These are phyloP conservation scores for Poa pratensis DNA, from an alignment of 176 grass and related monocot species.

Conservation along the genomic window DNA sequence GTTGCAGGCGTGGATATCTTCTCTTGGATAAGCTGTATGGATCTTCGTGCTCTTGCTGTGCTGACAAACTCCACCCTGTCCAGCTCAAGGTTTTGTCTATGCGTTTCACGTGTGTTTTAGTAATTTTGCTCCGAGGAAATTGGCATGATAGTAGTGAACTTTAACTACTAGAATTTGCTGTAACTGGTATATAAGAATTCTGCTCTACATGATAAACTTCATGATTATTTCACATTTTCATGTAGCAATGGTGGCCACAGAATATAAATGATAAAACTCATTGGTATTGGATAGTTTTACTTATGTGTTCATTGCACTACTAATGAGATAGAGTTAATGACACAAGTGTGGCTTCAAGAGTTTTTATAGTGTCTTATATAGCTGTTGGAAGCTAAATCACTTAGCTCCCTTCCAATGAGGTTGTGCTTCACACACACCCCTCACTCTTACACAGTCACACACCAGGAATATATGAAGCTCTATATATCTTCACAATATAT, in stretches of 20 bases:
- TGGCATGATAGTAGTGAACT: background rate
- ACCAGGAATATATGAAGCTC: too few relatives aligned
- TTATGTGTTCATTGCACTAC: background rate
- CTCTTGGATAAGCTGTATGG: conserved; percentile 77
- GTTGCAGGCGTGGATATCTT: conserved; percentile 56
- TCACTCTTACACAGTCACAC: too few relatives aligned
- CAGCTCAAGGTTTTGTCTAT: conserved; percentile 66
- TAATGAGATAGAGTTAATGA: conserved; percentile 11
- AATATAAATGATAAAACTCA: background rate
- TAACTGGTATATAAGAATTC: background rate
- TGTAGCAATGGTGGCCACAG: background rate
- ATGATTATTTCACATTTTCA: background rate
- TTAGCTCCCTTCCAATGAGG: too few relatives aligned
- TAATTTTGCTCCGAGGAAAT: background rate
- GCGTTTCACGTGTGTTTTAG: conserved; percentile 2
- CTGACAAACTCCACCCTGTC: conserved; percentile 82
- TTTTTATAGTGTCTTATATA: background rate
- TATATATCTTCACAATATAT: too few relatives aligned
- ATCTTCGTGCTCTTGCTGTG: conserved; percentile 68
- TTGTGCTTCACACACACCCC: too few relatives aligned
- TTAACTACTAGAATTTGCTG: background rate
- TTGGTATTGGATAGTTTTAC: conserved; percentile 4
- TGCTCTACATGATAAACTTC: background rate
- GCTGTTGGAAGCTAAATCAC: too few relatives aligned
- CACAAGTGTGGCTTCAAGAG: background rate